Percentiles rank a stretch among this genome's conserved stretches.
Conservation (phyloP, 352 stramenopile genomes). For the Thraustochytrium sp. region DNA sequence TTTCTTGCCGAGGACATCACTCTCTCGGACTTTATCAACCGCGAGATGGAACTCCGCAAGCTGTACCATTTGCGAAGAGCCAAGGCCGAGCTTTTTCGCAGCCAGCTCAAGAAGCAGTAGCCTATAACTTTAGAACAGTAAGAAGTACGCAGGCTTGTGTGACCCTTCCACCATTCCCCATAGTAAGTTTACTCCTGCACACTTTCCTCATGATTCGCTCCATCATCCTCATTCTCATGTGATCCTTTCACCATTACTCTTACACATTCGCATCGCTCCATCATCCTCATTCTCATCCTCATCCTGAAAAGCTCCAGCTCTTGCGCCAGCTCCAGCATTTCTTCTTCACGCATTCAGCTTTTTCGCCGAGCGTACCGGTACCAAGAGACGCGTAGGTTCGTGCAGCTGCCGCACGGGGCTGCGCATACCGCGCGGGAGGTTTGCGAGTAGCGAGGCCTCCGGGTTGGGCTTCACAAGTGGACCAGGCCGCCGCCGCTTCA, state of each 20-base stretch:
- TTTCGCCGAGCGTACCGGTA: background rate
- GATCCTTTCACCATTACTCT: too few species aligned
- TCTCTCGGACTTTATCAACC: constrained; percentile 23
- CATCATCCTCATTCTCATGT: too few species aligned
- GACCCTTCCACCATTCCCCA: too few species aligned
- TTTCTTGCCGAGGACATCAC: constrained; percentile 7
- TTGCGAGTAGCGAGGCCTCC: background rate
- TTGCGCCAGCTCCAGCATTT: background rate
- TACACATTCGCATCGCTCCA: too few species aligned
- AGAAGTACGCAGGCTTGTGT: too few species aligned
- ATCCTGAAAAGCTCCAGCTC: too few species aligned
- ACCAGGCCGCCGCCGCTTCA: background rate
- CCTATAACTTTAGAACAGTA: too few species aligned
- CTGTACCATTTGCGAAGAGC: constrained; percentile 23
- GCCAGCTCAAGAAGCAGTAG: constrained; percentile 40
- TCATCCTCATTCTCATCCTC: too few species aligned
- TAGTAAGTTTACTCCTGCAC: too few species aligned
- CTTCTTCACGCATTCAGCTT: background rate
- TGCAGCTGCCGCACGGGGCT: background rate
- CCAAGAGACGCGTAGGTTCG: background rate
- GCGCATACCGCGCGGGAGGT: background rate
- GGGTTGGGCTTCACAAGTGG: background rate
- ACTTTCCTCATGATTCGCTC: too few species aligned
- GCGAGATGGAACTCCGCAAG: constrained; percentile 29
- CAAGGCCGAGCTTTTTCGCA: constrained; percentile 32